Evolutionary conservation across 495 filamentous ascomycete genomes (phyloP).

Genomic region (Trichoderma reesei): DNA sequence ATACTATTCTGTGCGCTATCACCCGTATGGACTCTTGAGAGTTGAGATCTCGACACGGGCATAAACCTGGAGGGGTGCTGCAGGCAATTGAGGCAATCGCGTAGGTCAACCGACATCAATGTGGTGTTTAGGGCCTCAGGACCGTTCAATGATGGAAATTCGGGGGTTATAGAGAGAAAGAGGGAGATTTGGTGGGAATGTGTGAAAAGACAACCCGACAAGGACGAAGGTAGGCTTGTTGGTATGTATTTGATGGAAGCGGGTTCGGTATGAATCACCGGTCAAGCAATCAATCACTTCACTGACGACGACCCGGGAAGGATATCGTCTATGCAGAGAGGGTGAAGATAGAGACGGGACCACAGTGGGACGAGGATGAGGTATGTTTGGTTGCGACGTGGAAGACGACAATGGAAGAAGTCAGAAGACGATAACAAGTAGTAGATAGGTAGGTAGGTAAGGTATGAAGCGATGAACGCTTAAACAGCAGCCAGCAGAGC

Average conservation of each 20-base stretch:
- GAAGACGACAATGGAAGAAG: neutral
- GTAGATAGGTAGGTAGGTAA: slow-evolving; percentile 10
- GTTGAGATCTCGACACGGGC: slow-evolving; percentile 61
- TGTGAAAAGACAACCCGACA: neutral
- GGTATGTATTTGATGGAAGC: neutral
- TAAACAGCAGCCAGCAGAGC: neutral
- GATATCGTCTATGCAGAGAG: slow-evolving; percentile 9
- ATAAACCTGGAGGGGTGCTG: slow-evolving; percentile 61
- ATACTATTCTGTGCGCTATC: slow-evolving; percentile 49
- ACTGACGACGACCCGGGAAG: slow-evolving; percentile 1
- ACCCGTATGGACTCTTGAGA: slow-evolving; percentile 63
- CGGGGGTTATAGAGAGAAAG: neutral
- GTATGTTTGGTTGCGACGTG: slow-evolving; percentile 8
- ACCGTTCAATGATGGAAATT: neutral
- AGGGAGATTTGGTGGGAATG: neutral
- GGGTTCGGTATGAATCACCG: slow-evolving; percentile 13
- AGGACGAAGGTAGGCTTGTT: neutral
- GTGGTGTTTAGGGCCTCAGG: slow-evolving; percentile 22
- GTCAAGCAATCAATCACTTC: slow-evolving; percentile 8
- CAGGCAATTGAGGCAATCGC: slow-evolving; percentile 57
- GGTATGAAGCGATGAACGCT: slow-evolving; percentile 10
- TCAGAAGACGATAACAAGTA: neutral
- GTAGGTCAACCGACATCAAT: slow-evolving; percentile 74
- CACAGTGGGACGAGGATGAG: slow-evolving; percentile 10
- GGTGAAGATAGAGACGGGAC: slow-evolving; percentile 15